Conservation (phyloP, 2,329 filamentous ascomycete genomes). For the Aspergillus fumigatiaffinis region DNA sequence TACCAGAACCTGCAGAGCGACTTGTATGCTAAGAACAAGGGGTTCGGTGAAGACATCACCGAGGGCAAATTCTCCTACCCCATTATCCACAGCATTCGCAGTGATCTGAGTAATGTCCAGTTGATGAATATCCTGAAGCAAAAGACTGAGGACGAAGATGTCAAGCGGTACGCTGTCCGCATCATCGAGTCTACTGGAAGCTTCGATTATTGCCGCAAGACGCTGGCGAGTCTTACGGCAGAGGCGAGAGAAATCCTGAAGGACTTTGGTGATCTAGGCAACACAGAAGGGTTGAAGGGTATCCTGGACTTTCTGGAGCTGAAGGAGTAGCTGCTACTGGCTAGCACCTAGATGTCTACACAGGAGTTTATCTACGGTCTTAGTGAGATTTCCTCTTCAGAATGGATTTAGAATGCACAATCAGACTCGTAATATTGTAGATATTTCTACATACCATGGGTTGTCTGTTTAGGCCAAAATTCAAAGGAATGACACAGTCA, state of each 20-base stretch:
- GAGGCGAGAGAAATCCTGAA: constrained; percentile 1
- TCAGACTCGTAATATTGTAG: background rate
- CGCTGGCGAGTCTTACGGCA: background rate
- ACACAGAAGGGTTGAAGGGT: background rate
- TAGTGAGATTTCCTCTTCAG: background rate
- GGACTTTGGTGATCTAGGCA: background rate
- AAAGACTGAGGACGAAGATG: constrained; percentile 73
- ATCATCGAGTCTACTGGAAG: constrained; percentile 85
- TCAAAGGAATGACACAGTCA: too few relatives aligned
- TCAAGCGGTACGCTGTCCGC: constrained; percentile 79
- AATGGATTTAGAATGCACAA: background rate
- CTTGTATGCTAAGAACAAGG: constrained; percentile 77
- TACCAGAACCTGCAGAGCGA: constrained; percentile 70
- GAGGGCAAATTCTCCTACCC: constrained; percentile 96
- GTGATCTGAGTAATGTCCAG: constrained; percentile 55
- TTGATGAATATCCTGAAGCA: constrained; percentile 87
- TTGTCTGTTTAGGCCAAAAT: background rate
- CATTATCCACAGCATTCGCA: constrained; percentile 79
- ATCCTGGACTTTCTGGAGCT: constrained; percentile 4
- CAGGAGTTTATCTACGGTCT: background rate
- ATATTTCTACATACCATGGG: background rate
- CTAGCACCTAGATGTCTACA: background rate
- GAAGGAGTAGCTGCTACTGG: background rate
- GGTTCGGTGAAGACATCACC: constrained; percentile 85
- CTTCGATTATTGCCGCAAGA: constrained; percentile 62